Percentiles rank a stretch among this genome's conserved stretches.
These are phyloP conservation scores for Lactifluus subvellereus DNA, from an alignment of 768 basidiomycete genomes.

Conservation along the genomic window DNA sequence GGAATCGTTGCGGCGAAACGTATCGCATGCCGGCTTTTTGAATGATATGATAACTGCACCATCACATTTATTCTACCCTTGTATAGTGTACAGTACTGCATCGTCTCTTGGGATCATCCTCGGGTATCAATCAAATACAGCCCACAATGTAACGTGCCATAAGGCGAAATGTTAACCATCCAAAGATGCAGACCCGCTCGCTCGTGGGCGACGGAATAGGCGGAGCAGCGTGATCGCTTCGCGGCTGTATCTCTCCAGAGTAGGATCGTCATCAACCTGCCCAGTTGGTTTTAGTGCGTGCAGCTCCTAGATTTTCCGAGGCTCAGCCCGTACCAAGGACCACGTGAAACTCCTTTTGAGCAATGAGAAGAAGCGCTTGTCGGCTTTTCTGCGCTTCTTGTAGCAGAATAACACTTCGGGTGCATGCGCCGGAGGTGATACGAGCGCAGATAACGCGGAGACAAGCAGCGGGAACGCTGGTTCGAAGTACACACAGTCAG, in stretches of 20 bases:
- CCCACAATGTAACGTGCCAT: background rate
- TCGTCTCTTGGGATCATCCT: background rate
- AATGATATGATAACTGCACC: background rate
- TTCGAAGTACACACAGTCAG: constrained; percentile 96
- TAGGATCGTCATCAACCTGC: constrained; percentile 61
- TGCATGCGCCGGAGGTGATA: constrained; percentile 31
- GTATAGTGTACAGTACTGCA: background rate
- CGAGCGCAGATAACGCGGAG: constrained; percentile 64
- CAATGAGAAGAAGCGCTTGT: constrained; percentile 78
- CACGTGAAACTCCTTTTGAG: constrained; percentile 75
- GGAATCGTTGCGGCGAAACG: background rate
- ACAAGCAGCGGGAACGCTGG: constrained; percentile 87
- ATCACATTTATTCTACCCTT: background rate
- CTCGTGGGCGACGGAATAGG: constrained; percentile 29
- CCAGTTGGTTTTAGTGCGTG: background rate
- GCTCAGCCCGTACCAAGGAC: constrained; percentile 45
- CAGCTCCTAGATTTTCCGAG: background rate
- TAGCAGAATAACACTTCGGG: constrained; percentile 82
- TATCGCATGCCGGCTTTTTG: too few species aligned
- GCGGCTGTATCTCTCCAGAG: constrained; percentile 48
- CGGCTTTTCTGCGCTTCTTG: constrained; percentile 91
- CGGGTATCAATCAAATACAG: background rate
- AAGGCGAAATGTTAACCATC: background rate
- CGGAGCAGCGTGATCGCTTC: constrained; percentile 63
- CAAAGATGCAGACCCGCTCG: background rate